A percentile compares a stretch with the other conserved stretches of the same genome.
These are phyloP conservation scores for Amanita pseudoporphyria DNA, from an alignment of 768 basidiomycete genomes.

Conservation along the genomic window DNA sequence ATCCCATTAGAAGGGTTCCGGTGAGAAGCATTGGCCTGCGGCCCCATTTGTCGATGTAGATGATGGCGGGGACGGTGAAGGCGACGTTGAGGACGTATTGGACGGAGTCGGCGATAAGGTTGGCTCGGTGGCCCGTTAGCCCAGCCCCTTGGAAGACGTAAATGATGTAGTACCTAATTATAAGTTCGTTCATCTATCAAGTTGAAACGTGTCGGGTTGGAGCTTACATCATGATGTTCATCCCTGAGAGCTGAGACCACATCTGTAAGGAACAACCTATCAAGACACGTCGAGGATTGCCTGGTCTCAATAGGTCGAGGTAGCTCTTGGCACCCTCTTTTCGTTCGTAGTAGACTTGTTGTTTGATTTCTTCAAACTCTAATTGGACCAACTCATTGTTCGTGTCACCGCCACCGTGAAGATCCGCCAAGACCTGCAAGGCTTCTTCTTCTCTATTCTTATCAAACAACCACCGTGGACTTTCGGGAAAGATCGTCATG, in stretches of 20 bases:
- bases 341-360: slow-evolving; percentile 49
- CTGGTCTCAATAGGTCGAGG: slow-evolving; percentile 53
- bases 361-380: slow-evolving; percentile 61
- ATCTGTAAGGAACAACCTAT: slow-evolving; percentile 67
- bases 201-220: neutral
- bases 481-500: slow-evolving; percentile 62
- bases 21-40: slow-evolving; percentile 65
- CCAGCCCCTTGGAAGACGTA: slow-evolving; percentile 75
- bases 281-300: slow-evolving; percentile 59
- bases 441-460: slow-evolving; percentile 53
- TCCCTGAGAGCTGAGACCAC: slow-evolving; percentile 71
- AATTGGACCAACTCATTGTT: slow-evolving; percentile 54
- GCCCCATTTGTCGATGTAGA: slow-evolving; percentile 73
- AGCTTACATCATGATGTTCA: slow-evolving; percentile 74
- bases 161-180: slow-evolving; percentile 45
- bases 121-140: slow-evolving; percentile 62
- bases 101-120: slow-evolving; percentile 64
- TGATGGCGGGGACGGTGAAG: slow-evolving; percentile 38
- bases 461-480: slow-evolving; percentile 66
- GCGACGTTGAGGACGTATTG: slow-evolving; percentile 49
- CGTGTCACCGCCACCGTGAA: slow-evolving; percentile 57
- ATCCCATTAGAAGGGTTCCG: slow-evolving; percentile 61
- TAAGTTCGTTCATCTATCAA: neutral
- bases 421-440: slow-evolving; percentile 61
- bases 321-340: slow-evolving; percentile 65